Conservation (phyloP, 306 rosid genomes). For the Trifolium repens region DNA sequence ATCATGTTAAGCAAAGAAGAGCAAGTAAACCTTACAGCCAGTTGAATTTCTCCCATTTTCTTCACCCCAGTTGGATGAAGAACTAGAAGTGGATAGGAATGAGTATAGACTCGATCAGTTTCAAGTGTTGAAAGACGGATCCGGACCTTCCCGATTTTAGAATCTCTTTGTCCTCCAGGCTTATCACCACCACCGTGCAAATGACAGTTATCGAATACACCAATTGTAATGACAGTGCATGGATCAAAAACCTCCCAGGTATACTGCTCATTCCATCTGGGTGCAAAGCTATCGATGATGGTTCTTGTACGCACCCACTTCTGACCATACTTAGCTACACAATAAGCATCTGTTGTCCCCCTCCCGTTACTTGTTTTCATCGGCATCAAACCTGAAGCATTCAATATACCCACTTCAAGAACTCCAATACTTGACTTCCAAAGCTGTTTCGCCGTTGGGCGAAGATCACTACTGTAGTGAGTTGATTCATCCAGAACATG, state of each 20-base stretch:
- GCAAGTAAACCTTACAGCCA: conserved; percentile 96
- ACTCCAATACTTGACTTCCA: conserved; percentile 94
- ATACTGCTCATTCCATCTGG: conserved; percentile 97
- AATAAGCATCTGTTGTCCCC: conserved; percentile 92
- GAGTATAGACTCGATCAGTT: conserved; percentile 90
- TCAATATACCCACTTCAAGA: conserved; percentile 85
- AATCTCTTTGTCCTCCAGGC: conserved; percentile 68
- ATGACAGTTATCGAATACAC: conserved; percentile 95
- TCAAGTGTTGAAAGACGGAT: conserved; percentile 97
- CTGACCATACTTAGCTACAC: conserved; percentile 97
- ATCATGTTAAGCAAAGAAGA: conserved; percentile 93
- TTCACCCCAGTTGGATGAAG: conserved; percentile 86
- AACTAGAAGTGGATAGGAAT: conserved; percentile 90
- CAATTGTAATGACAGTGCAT: conserved; percentile 92
- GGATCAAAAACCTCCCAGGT: conserved; percentile 99
- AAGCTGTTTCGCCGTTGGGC: conserved; percentile 84
- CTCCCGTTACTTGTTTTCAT: conserved; percentile 88
- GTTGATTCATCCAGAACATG: conserved; percentile 96
- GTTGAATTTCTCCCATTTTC: conserved; percentile 98
- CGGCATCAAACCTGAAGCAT: conserved; percentile 92
- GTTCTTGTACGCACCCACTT: conserved; percentile 98
- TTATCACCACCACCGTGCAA: conserved; percentile 90
- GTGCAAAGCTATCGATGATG: conserved; percentile 85
- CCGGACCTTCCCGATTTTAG: conserved; percentile 89
- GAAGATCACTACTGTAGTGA: conserved; percentile 97